Conservation (phyloP, 2,329 filamentous ascomycete genomes). For the Aspergillus costaricaensis region DNA sequence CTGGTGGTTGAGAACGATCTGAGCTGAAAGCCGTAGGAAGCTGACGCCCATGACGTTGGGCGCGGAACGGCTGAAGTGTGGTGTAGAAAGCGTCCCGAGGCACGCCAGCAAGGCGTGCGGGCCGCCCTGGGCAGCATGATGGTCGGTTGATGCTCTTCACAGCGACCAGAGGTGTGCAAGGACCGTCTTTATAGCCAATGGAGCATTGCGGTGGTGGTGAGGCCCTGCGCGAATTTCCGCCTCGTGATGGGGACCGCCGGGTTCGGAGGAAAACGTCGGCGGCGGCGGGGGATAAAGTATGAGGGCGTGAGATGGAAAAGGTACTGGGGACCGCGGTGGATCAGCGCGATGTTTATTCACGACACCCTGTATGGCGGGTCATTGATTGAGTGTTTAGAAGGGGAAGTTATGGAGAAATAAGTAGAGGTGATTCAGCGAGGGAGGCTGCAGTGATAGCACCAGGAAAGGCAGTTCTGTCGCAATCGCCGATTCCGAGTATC, state of each 20-base stretch:
- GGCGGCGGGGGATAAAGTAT: slow-evolving; percentile 15
- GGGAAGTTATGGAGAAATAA: neutral
- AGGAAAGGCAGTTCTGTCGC: slow-evolving; percentile 25
- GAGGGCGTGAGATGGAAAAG: neutral
- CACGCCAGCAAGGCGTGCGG: slow-evolving; percentile 37
- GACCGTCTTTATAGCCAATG: slow-evolving; percentile 19
- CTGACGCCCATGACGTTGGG: slow-evolving; percentile 24
- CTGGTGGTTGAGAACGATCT: slow-evolving; percentile 33
- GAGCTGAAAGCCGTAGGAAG: slow-evolving; percentile 28
- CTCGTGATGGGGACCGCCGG: slow-evolving; percentile 34
- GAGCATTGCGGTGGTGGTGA: slow-evolving; percentile 25
- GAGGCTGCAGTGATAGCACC: slow-evolving; percentile 7
- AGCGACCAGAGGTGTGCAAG: neutral
- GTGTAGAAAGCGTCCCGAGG: slow-evolving; percentile 30
- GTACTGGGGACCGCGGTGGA: slow-evolving; percentile 2
- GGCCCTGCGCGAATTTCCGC: slow-evolving; percentile 21
- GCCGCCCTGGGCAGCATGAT: slow-evolving; percentile 43
- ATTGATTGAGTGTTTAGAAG: neutral
- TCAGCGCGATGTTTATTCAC: slow-evolving; percentile 4
- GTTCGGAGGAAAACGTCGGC: slow-evolving; percentile 36
- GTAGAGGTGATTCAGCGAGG: neutral
- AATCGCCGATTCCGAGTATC: slow-evolving; percentile 21
- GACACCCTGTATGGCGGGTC: neutral
- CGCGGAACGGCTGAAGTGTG: slow-evolving; percentile 28
- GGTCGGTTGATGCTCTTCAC: slow-evolving; percentile 16